phyloP scores from a whole-genome alignment of 805 yeast species.

The Wickerhamomyces ciferrii region DNA sequence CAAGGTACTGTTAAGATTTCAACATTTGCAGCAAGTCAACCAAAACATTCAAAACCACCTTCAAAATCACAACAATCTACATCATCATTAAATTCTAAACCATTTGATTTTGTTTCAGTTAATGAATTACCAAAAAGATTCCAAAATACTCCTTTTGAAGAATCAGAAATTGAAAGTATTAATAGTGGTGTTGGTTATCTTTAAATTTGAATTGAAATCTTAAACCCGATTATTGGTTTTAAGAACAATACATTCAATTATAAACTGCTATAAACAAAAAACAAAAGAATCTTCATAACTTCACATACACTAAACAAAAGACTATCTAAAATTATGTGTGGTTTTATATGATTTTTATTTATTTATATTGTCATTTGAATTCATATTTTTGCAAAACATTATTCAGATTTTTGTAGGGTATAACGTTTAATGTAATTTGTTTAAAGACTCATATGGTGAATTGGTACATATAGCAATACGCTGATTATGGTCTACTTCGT shows the following conservation, averaged over 20 bases:
- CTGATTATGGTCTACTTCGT: too few relatives aligned
- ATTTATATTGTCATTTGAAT: background rate
- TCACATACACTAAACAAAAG: background rate
- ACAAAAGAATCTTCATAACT: too few relatives aligned
- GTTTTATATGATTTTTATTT: too few relatives aligned
- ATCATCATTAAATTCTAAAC: conserved; percentile 46
- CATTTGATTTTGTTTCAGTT: conserved; percentile 43
- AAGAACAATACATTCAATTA: background rate
- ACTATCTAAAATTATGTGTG: too few relatives aligned
- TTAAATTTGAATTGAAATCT: background rate
- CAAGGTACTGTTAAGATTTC: conserved; percentile 19
- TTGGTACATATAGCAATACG: too few relatives aligned
- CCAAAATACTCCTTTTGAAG: conserved; percentile 59
- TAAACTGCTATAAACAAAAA: too few relatives aligned
- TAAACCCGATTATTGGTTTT: background rate
- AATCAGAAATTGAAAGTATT: conserved; percentile 69
- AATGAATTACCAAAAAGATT: conserved; percentile 69
- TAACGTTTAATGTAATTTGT: too few relatives aligned
- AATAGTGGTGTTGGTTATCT: conserved; percentile 76
- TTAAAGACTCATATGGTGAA: too few relatives aligned
- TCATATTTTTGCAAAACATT: background rate
- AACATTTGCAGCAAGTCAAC: conserved; percentile 12
- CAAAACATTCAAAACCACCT: conserved; percentile 4
- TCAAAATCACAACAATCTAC: conserved; percentile 39
- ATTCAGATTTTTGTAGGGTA: too few relatives aligned